A percentile compares a stretch with the other conserved stretches of the same genome.
Evolutionary conservation across 352 stramenopile species (phyloP).

Genomic region (Pythium angustatum): DNA sequence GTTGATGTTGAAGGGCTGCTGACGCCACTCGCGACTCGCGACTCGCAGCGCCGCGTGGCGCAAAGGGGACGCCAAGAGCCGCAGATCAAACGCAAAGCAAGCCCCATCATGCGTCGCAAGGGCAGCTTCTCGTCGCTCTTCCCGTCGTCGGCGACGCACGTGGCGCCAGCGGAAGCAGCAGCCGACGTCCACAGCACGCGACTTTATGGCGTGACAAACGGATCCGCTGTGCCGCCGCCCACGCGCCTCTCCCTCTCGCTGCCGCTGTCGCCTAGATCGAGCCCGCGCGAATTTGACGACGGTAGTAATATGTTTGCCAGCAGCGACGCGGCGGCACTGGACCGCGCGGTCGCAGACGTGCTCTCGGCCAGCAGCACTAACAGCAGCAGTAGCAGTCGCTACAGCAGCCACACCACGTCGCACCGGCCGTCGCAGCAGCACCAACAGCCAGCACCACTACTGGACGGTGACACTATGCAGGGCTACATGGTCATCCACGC

Average conservation of each 20-base stretch:
- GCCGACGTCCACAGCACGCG: neutral
- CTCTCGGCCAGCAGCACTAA: slow-evolving; percentile 7
- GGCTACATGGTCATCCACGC: slow-evolving; percentile 63
- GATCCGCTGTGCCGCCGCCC: neutral
- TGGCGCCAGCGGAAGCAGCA: no score
- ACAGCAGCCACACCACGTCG: slow-evolving; percentile 11
- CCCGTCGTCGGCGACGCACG: neutral
- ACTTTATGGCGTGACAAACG: neutral
- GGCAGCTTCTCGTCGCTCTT: slow-evolving; percentile 18
- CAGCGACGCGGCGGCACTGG: slow-evolving; percentile 4
- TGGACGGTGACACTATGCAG: slow-evolving; percentile 44
- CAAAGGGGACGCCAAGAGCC: no score
- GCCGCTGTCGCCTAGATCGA: slow-evolving; percentile 3
- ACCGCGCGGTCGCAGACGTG: slow-evolving; percentile 21
- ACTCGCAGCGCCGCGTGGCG: no score
- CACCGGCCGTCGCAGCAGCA: slow-evolving; percentile 31
- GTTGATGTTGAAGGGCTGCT: neutral
- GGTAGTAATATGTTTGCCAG: neutral
- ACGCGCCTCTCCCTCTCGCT: slow-evolving; percentile 18
- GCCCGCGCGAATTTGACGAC: neutral
- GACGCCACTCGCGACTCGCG: neutral
- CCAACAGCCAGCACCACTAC: neutral
- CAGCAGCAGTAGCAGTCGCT: neutral
- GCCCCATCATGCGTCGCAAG: slow-evolving; percentile 13
- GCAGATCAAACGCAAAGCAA: neutral